Evolutionary conservation across 805 yeast genomes (phyloP).

Genomic region (Torulaspora franciscae): DNA sequence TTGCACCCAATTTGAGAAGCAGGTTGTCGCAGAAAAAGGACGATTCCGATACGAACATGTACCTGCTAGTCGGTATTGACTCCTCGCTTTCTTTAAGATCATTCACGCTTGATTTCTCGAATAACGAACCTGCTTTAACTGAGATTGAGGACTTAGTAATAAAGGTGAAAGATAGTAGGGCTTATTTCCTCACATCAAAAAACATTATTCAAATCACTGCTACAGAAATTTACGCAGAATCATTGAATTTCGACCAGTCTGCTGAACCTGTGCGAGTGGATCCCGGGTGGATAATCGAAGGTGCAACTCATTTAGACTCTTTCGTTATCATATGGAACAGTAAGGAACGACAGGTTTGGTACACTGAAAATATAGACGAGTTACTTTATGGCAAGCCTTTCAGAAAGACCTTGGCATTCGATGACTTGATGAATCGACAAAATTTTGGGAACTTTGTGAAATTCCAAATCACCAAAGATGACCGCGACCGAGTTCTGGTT

Average conservation of each 20-base stretch:
- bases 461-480: neutral
- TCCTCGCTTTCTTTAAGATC: slow-evolving; percentile 6
- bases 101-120: slow-evolving; percentile 9
- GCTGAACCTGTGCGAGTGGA: slow-evolving; percentile 2
- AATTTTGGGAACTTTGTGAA: neutral
- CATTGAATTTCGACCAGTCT: neutral
- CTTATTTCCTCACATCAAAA: slow-evolving; percentile 10
- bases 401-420: neutral
- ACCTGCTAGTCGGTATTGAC: slow-evolving; percentile 15
- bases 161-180: slow-evolving; percentile 9
- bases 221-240: slow-evolving; percentile 9
- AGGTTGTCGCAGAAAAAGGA: slow-evolving; percentile 1
- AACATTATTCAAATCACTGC: slow-evolving; percentile 19
- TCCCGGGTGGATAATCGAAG: slow-evolving; percentile 16
- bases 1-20: slow-evolving; percentile 1
- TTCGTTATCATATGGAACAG: slow-evolving; percentile 21
- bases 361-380: slow-evolving; percentile 9
- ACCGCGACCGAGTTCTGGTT: neutral
- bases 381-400: neutral
- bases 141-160: slow-evolving; percentile 22
- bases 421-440: slow-evolving; percentile 1
- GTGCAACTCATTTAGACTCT: slow-evolving; percentile 7
- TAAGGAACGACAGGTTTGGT: slow-evolving; percentile 5
- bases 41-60: neutral
- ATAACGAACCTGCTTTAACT: slow-evolving; percentile 8